Evolutionary conservation across 306 rosid genomes (phyloP).

Genomic region (Dalbergia cultrata): DNA sequence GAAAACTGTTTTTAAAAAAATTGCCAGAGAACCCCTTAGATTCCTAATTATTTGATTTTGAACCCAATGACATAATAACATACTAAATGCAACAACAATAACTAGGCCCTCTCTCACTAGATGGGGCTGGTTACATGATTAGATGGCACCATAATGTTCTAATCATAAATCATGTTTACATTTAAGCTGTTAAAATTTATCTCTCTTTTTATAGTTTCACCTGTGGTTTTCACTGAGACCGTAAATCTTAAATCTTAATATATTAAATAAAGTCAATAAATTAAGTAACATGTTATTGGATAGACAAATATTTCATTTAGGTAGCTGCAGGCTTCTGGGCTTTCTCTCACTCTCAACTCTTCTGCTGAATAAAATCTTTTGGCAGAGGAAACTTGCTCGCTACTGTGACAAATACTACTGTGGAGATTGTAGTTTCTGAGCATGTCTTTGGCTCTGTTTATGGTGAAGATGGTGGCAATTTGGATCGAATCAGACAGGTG

Average conservation of each 20-base stretch:
- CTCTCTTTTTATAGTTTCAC: too few relatives aligned
- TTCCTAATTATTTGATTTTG: neutral
- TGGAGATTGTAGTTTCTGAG: conserved; percentile 65
- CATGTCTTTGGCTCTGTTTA: conserved; percentile 67
- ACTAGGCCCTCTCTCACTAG: too few relatives aligned
- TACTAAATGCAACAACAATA: too few relatives aligned
- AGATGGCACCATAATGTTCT: too few relatives aligned
- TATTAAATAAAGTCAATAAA: neutral
- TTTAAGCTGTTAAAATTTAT: too few relatives aligned
- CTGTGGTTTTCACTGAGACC: too few relatives aligned
- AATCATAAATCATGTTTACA: too few relatives aligned
- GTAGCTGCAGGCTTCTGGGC: conserved; percentile 28
- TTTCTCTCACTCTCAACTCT: conserved; percentile 24
- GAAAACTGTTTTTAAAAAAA: too few relatives aligned
- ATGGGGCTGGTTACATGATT: too few relatives aligned
- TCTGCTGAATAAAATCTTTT: conserved; percentile 39
- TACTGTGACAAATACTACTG: conserved; percentile 68
- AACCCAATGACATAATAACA: neutral
- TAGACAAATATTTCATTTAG: conserved; percentile 10
- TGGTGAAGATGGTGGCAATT: conserved; percentile 71
- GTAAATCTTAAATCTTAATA: neutral
- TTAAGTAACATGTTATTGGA: conserved; percentile 5
- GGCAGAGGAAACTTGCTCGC: conserved; percentile 62
- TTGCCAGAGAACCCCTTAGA: too few relatives aligned
- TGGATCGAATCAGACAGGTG: conserved; percentile 70